Conservation (phyloP, 2,329 filamentous ascomycete genomes). For the Whalleya microplaca region DNA sequence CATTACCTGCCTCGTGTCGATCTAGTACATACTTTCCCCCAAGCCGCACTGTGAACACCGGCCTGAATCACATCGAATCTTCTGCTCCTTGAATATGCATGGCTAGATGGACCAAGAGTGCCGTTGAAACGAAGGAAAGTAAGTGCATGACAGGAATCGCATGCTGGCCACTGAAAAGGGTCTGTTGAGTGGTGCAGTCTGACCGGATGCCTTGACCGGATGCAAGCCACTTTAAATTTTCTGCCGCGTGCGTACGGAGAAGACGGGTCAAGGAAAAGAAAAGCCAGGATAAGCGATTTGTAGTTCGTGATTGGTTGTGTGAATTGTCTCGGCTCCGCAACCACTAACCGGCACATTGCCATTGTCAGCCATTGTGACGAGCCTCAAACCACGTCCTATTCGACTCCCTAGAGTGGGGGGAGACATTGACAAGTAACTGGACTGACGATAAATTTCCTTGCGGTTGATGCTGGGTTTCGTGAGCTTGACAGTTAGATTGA, state of each 20-base stretch:
- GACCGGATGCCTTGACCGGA: slow-evolving; percentile 18
- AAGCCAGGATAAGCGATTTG: slow-evolving; percentile 16
- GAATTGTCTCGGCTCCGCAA: slow-evolving; percentile 19
- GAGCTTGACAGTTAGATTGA: not conserved
- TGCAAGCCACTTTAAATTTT: slow-evolving; percentile 13
- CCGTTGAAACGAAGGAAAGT: slow-evolving; percentile 9
- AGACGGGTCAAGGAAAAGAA: slow-evolving; percentile 9
- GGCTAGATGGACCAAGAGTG: slow-evolving; percentile 11
- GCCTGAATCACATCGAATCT: slow-evolving; percentile 7
- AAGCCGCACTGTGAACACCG: slow-evolving; percentile 9
- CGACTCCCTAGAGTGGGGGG: not conserved
- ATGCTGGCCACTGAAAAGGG: slow-evolving; percentile 17
- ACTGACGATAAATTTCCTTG: not conserved
- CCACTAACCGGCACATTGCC: not conserved
- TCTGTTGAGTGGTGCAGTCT: slow-evolving; percentile 7
- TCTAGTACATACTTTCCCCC: slow-evolving; percentile 1
- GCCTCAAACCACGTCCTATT: not conserved
- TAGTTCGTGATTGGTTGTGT: slow-evolving; percentile 21
- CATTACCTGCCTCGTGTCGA: not conserved
- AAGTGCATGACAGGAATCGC: slow-evolving; percentile 12
- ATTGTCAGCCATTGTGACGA: not conserved
- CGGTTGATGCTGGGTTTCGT: not conserved
- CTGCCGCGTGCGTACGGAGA: slow-evolving; percentile 25
- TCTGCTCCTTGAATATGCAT: slow-evolving; percentile 9
- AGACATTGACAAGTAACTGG: not conserved